These are phyloP conservation scores for Oryza officinalis DNA, from an alignment of 176 grass and related monocot species.

Conservation along the genomic window DNA sequence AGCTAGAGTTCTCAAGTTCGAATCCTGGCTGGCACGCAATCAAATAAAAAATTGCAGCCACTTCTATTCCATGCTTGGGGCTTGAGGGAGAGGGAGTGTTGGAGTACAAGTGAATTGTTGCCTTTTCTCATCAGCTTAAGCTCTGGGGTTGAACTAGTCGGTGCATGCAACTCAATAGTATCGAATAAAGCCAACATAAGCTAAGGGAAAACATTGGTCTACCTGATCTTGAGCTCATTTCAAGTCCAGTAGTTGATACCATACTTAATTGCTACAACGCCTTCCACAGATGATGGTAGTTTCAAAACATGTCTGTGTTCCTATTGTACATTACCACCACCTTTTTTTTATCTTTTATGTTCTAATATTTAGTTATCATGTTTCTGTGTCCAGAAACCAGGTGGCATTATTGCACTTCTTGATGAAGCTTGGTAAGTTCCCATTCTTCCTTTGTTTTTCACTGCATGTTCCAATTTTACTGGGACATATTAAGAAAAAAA, in stretches of 20 bases:
- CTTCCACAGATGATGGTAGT: slow-evolving; percentile 24
- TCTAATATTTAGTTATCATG: slow-evolving; percentile 20
- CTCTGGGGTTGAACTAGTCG: too few species aligned
- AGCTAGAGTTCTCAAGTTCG: too few species aligned
- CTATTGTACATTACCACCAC: slow-evolving; percentile 13
- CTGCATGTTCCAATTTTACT: slow-evolving; percentile 21
- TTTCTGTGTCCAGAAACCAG: slow-evolving; percentile 92
- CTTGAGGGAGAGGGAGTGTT: too few species aligned
- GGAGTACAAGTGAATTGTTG: too few species aligned
- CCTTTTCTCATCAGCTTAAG: too few species aligned
- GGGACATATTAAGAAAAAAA: background rate
- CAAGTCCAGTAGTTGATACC: background rate
- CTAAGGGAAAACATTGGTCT: slow-evolving; percentile 10
- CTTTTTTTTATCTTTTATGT: slow-evolving; percentile 23
- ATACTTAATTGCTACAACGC: slow-evolving; percentile 11
- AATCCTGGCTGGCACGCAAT: too few species aligned
- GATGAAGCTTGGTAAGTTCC: slow-evolving; percentile 92
- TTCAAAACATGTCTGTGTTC: slow-evolving; percentile 12
- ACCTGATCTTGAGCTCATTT: slow-evolving; percentile 19
- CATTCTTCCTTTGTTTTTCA: slow-evolving; percentile 12
- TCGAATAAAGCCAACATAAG: slow-evolving; percentile 1
- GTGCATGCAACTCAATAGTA: too few species aligned
- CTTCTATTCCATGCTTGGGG: too few species aligned
- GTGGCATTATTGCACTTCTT: slow-evolving; percentile 88
- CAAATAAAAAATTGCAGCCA: too few species aligned